Evolutionary conservation across 2,329 filamentous ascomycete species (phyloP), one percentile per base, ranked within the genome.

Genomic region (Calonectria ilicicola): DNA sequence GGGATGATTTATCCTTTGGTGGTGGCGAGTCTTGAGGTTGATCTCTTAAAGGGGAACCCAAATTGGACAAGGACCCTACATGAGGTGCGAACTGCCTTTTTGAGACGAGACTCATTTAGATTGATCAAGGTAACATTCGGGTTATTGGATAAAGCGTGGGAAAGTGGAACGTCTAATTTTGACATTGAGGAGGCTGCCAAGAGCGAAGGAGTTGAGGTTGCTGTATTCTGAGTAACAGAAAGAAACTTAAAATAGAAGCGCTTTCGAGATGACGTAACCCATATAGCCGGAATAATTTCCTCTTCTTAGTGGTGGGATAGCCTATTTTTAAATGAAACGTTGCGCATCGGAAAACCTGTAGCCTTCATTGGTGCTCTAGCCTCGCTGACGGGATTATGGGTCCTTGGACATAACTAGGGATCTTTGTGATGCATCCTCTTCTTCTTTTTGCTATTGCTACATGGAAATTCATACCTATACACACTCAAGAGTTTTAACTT

Each of bases 111-210:
- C 5, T 69, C 76, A 0, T 76, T 77, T 21, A 77, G 76, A 21
- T 49, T 79, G 2, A 27, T 75, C 1, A 74, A 44, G 3, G 58
- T 72, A 1, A 47, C 65, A 0, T 79, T 77, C 53, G 70, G 70
- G 8, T 8, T 79, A 12, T 46, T 79, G 0, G 77, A 77, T 14
- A 75, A 71, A 9, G 77, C 77, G 1, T 79, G 77, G 77, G 40
- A 72, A 12, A 46, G 46, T 3, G 77, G 76, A 2, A 75, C 76
- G 0, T 78, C 77, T 1, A 73, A 66, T 2, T 79, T 76, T 32
- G 77, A 79, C 7, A 76, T 79, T 35, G 74, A 79, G 0, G 49
- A 23, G 8, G 77, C 49, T 10, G 76, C 70, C 1, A 64, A 65
- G 14, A 47, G 32, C 2, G 72, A 62, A 17, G 62, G 68, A 0